Percentiles rank a stretch among this genome's conserved stretches.
Conservation (phyloP, 2,329 filamentous ascomycete species). For the Fusarium kyushuense region DNA sequence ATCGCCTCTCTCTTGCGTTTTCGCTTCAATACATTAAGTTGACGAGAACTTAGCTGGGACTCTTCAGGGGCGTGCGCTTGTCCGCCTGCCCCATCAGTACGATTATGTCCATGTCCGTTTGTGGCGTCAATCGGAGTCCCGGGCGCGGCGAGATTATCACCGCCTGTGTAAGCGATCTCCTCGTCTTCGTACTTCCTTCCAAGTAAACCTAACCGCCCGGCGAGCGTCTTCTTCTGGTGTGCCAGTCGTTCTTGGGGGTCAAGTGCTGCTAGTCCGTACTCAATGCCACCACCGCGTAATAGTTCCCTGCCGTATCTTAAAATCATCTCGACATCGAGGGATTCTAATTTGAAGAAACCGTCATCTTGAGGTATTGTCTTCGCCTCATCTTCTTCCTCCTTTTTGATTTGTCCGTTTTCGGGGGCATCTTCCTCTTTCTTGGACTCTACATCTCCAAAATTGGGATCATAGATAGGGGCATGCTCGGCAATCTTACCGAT, state of each 20-base stretch:
- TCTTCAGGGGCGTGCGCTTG: conserved; percentile 68
- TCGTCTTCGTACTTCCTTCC: conserved; percentile 90
- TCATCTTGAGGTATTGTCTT: conserved; percentile 59
- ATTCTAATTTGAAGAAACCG: conserved; percentile 77
- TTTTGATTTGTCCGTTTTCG: conserved; percentile 64
- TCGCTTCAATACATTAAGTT: conserved; percentile 93
- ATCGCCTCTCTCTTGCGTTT: conserved; percentile 93
- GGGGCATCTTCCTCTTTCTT: conserved; percentile 55
- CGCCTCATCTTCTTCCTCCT: conserved; percentile 72
- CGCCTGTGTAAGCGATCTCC: conserved; percentile 71
- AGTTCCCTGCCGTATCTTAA: conserved; percentile 87
- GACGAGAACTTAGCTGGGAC: conserved; percentile 84
- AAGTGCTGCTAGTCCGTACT: conserved; percentile 84
- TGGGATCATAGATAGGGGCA: conserved; percentile 89
- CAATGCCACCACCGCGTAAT: conserved; percentile 85
- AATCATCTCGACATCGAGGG: conserved; percentile 82
- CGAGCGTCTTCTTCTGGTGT: conserved; percentile 90
- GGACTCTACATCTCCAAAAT: conserved; percentile 72
- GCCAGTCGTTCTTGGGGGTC: conserved; percentile 84
- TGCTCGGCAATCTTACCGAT: conserved; percentile 94
- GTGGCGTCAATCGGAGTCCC: conserved; percentile 59
- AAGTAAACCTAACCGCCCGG: conserved; percentile 82
- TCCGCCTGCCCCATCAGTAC: conserved; percentile 54
- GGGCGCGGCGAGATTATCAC: conserved; percentile 59
- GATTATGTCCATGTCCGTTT: conserved; percentile 51